Evolutionary conservation across 1,284 basidiomycete species (phyloP).

Genomic region (Puccinia horiana): DNA sequence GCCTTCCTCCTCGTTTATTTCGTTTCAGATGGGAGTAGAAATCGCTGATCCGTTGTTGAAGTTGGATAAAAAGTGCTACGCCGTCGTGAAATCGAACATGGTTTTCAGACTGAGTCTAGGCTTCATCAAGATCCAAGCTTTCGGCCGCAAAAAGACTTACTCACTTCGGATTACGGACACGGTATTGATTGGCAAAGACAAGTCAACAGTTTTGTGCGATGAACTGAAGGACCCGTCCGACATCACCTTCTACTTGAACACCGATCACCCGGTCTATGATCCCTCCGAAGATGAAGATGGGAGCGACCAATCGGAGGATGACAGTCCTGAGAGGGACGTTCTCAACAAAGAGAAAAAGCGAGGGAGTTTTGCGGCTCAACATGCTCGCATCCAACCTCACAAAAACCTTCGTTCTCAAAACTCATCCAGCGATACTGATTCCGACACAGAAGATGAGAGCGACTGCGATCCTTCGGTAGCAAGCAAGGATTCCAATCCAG

Average conservation of each 20-base stretch:
- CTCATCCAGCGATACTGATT: too few species aligned
- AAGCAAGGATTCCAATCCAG: too few species aligned
- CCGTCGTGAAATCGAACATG: constrained; percentile 76
- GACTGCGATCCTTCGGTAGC: too few species aligned
- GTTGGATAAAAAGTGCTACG: constrained; percentile 75
- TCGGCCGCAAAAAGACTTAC: constrained; percentile 72
- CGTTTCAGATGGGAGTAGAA: constrained; percentile 64
- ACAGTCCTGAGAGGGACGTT: not conserved
- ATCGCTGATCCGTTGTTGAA: constrained; percentile 86
- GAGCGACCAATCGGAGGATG: constrained; percentile 71
- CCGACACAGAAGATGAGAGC: too few species aligned
- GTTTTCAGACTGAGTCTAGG: constrained; percentile 82
- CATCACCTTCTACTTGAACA: constrained; percentile 76
- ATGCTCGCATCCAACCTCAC: too few species aligned
- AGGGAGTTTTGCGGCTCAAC: too few species aligned
- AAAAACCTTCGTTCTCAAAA: too few species aligned
- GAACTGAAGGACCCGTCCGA: constrained; percentile 80
- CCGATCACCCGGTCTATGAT: constrained; percentile 56
- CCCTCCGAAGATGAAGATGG: constrained; percentile 79
- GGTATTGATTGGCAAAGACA: constrained; percentile 72
- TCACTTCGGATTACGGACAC: constrained; percentile 86
- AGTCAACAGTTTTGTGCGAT: constrained; percentile 74
- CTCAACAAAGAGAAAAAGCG: not conserved
- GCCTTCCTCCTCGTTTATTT: not conserved
- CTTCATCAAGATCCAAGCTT: constrained; percentile 74